Base-by-base conservation (phyloP, 768 basidiomycete genomes). In the Naganishia kalamii region DNA sequence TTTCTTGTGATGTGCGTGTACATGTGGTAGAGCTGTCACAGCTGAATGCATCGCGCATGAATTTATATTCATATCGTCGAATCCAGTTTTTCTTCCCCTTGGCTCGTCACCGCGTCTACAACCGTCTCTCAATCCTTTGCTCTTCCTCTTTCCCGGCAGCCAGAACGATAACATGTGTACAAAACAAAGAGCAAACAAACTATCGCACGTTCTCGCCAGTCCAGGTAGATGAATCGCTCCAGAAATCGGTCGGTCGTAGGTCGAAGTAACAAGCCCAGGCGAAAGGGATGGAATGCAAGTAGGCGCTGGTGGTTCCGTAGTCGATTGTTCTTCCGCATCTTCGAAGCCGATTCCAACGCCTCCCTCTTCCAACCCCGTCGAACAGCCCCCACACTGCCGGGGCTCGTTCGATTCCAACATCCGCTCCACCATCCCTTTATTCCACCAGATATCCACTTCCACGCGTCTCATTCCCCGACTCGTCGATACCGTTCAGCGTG, bases 61-160 rank as follows among this genome's bases (percentile, higher is more conserved):
- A 57, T 57, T 57, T 25, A 57, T 57, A 57, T 57, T 57, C 54
- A 57, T 57, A 57, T 57, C 54, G 54, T 57, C 54, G 54, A 57
- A 57, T 57, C 54, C 54, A 57, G 54, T 33, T 57, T 57, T 57
- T 57, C 54, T 57, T 40, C 37, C 12, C 54, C 54, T 44, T n/a
- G 33, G 21, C 54, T 35, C 33, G 35, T 15, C 37, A 40, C 13
- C 37, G 12, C 11, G 51, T 35, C 33, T 8, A n/a, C 30, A 10
- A n/a, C 2, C 51, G 23, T 37, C 54, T 23, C 8, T 23, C 8
- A 15, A 12, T 17, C n/a, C 23, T 27, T 23, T 11, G 23, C 54
- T 4, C 6, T 6, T 57, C n/a, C 35, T 35, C 37, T 33, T 8
- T n/a, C 10, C 10, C 5, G 21, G 43, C 19, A 44, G 43, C 43